Base-by-base conservation (phyloP, 73 alveolate genomes). In the Vitrella brassicaformis region DNA sequence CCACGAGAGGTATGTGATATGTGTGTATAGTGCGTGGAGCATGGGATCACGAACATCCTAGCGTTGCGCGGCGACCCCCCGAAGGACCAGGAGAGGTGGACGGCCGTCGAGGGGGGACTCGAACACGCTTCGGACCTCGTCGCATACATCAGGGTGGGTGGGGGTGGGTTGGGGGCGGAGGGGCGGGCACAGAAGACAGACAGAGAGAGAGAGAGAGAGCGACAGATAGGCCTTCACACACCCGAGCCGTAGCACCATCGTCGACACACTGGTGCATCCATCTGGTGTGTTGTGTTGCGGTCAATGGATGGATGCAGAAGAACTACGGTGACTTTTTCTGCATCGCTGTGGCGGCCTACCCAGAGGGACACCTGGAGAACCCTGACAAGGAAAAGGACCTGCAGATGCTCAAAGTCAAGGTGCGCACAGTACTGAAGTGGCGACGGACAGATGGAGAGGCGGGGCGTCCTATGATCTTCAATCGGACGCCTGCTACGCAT, bases 61-160 rank as follows among this genome's bases (percentile, higher is more conserved):
- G 94, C 94, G 18, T 87, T 90, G 27, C 73, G 97, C 45, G 97
- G 97, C 27, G 94, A 90, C 74, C 94, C 97, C 19, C 97, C 97
- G 22, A 71, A 82, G 0, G 94, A 90, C 1, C 86, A 79, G 66
- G 86, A 66, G 31, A 88, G 77, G 67, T 89, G 92, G 93, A 71
- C 75, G 28, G 89, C 87, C 25, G 67, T 74, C n/a, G 97, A 88
- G 28, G 81, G 88, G 31, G 92, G 92, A 28, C 79, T 90, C 75
- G 46, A 47, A 71, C 70, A 85, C 73, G 94, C 92, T 1, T 30
- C 27, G 0, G 94, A 88, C 27, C 80, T 88, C 0, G 89, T 88
- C 39, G 75, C 68, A 46, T 85, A 79, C 79, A 85, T 88, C 67
- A 80, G 75, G 69, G 84, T 39, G 56, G 14, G 56, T 4, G 56